phyloP scores from a whole-genome alignment of 768 basidiomycete genomes.

The Tricholoma matsutake region DNA sequence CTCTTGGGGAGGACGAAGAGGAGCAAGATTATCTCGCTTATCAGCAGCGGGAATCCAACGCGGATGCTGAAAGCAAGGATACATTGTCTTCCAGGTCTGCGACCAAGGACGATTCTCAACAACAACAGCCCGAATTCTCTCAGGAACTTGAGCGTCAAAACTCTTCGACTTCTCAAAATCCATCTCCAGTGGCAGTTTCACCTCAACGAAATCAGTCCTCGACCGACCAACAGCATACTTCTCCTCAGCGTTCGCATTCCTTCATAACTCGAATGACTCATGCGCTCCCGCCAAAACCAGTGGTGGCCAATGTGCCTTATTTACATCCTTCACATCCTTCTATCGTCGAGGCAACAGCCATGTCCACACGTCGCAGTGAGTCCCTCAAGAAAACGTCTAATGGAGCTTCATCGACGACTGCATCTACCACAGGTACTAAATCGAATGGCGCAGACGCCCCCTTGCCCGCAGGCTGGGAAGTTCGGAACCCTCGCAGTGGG shows the following conservation, averaged over 20 bases:
- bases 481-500: constrained; percentile 47
- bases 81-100: background rate
- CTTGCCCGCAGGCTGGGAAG: constrained; percentile 62
- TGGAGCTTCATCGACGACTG: constrained; percentile 25
- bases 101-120: constrained; percentile 2
- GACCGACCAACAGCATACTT: constrained; percentile 13
- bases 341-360: constrained; percentile 59
- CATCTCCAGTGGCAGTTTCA: constrained; percentile 11
- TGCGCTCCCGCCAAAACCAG: constrained; percentile 66
- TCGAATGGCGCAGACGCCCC: constrained; percentile 23
- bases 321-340: constrained; percentile 55
- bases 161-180: constrained; percentile 10
- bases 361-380: constrained; percentile 49
- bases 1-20: constrained; percentile 71
- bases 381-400: constrained; percentile 30
- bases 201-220: constrained; percentile 12
- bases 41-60: constrained; percentile 16
- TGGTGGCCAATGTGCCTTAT: constrained; percentile 47
- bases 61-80: background rate
- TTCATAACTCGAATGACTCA: constrained; percentile 49
- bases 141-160: constrained; percentile 9
- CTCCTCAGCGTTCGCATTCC: constrained; percentile 22
- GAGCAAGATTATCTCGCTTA: constrained; percentile 50
- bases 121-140: constrained; percentile 4
- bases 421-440: constrained; percentile 18